A percentile compares a stretch with the other conserved stretches of the same genome.
Evolutionary conservation across 805 yeast genomes (phyloP).

Genomic region (Yamadazyma paraphyllophila): DNA sequence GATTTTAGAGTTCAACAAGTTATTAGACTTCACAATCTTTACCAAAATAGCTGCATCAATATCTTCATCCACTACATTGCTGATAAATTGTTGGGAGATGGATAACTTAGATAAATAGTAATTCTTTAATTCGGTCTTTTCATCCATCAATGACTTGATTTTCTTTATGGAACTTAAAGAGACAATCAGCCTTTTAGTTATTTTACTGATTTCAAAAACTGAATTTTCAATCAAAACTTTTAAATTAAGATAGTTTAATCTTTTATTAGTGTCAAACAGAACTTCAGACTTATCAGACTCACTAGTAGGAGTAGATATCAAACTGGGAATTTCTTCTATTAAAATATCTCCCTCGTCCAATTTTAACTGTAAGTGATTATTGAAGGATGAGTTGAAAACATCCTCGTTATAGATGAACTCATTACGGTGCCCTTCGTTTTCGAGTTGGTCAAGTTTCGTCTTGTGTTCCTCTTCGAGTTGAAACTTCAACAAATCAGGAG

Average conservation of each 20-base stretch:
- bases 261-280: slow-evolving; percentile 12
- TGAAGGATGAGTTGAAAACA: slow-evolving; percentile 30
- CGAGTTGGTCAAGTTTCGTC: slow-evolving; percentile 16
- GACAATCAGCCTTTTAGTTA: slow-evolving; percentile 32
- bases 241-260: slow-evolving; percentile 36
- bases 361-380: slow-evolving; percentile 31
- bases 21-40: slow-evolving; percentile 33
- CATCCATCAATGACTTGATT: slow-evolving; percentile 29
- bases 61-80: slow-evolving; percentile 22
- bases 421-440: slow-evolving; percentile 14
- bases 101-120: slow-evolving; percentile 30
- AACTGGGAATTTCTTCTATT: slow-evolving; percentile 19
- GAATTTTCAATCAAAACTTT: slow-evolving; percentile 46
- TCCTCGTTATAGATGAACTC: slow-evolving; percentile 13
- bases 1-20: slow-evolving; percentile 30
- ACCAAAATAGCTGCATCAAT: slow-evolving; percentile 28
- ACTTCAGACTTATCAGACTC: slow-evolving; percentile 16
- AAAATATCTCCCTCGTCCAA: slow-evolving; percentile 27
- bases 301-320: slow-evolving; percentile 21
- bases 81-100: slow-evolving; percentile 34
- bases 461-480: slow-evolving; percentile 43
- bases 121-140: slow-evolving; percentile 28
- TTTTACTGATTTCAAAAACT: slow-evolving; percentile 37
- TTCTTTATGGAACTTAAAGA: slow-evolving; percentile 26
- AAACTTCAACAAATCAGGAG: slow-evolving; percentile 42